Conservation (phyloP, 2,329 filamentous ascomycete genomes). For the Xylaria sp. region DNA sequence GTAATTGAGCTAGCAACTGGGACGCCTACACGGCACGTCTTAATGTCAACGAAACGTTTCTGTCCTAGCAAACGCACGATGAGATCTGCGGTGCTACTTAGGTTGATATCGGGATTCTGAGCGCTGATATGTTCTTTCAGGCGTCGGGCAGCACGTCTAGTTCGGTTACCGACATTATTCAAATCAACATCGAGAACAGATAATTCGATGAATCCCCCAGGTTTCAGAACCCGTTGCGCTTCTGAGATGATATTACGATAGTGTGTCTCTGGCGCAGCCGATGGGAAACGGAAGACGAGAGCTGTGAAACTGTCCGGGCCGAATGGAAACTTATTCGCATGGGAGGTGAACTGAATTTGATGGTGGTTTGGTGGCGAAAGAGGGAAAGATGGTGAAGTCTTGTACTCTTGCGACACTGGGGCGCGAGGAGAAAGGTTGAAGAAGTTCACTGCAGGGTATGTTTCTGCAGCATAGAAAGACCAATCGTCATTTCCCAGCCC, state of each 20-base stretch:
- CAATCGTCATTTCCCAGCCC: slow-evolving; percentile 87
- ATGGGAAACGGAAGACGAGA: slow-evolving; percentile 78
- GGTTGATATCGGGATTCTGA: slow-evolving; percentile 62
- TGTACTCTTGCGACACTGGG: slow-evolving; percentile 53
- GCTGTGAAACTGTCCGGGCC: slow-evolving; percentile 75
- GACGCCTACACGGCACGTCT: slow-evolving; percentile 77
- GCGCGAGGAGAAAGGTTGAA: slow-evolving; percentile 74
- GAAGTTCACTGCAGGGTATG: slow-evolving; percentile 74
- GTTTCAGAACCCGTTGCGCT: slow-evolving; percentile 76
- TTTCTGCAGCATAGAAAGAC: slow-evolving; percentile 85
- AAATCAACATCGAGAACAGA: slow-evolving; percentile 80
- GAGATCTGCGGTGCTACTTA: slow-evolving; percentile 64
- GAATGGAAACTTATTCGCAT: slow-evolving; percentile 74
- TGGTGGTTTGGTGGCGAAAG: slow-evolving; percentile 72
- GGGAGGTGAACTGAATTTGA: slow-evolving; percentile 71
- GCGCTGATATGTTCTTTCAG: slow-evolving; percentile 74
- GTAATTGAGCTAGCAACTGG: slow-evolving; percentile 66
- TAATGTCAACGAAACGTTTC: slow-evolving; percentile 73
- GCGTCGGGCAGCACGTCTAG: slow-evolving; percentile 69
- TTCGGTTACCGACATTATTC: slow-evolving; percentile 78
- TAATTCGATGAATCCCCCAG: slow-evolving; percentile 79
- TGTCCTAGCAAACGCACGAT: slow-evolving; percentile 71
- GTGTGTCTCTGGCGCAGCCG: slow-evolving; percentile 68
- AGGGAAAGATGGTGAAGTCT: slow-evolving; percentile 54
- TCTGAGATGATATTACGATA: slow-evolving; percentile 76